phyloP scores from a whole-genome alignment of 345 rosid species.

The Arabidopsis arenosa region DNA sequence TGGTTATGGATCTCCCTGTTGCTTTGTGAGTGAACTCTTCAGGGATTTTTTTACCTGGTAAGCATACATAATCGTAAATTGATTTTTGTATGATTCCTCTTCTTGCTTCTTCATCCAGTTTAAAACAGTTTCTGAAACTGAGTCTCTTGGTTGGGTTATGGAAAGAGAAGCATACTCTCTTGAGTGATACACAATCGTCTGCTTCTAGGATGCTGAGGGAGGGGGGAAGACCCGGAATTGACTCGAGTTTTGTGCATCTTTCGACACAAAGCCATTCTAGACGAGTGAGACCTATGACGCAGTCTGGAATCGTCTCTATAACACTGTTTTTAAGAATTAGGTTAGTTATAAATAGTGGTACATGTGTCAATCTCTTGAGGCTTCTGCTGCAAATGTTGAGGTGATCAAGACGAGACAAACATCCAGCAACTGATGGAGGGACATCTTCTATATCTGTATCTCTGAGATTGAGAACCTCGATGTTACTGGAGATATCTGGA shows the following conservation, averaged over 20 bases:
- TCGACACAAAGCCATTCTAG: not conserved
- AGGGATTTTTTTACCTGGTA: not conserved
- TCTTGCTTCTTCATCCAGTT: not conserved
- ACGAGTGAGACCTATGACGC: not conserved
- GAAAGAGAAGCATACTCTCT: not conserved
- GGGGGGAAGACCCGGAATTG: not conserved
- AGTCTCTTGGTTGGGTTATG: not conserved
- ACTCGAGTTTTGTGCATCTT: not conserved
- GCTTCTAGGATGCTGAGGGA: not conserved
- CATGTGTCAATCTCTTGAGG: constrained; percentile 19
- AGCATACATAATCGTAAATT: too few relatives aligned
- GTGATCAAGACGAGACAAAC: not conserved
- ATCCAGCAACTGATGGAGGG: not conserved
- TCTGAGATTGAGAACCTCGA: not conserved
- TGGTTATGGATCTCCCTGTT: not conserved
- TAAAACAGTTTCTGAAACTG: not conserved
- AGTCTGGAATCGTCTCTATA: not conserved
- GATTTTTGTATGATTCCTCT: not conserved
- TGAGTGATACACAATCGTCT: not conserved
- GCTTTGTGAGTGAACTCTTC: not conserved
- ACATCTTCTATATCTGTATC: constrained; percentile 2
- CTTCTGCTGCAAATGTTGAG: not conserved
- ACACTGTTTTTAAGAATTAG: not conserved
- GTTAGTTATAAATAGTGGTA: not conserved
- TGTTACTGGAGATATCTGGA: constrained; percentile 12